Conservation (phyloP, 768 basidiomycete species). For the Hysterangium stoloniferum region DNA sequence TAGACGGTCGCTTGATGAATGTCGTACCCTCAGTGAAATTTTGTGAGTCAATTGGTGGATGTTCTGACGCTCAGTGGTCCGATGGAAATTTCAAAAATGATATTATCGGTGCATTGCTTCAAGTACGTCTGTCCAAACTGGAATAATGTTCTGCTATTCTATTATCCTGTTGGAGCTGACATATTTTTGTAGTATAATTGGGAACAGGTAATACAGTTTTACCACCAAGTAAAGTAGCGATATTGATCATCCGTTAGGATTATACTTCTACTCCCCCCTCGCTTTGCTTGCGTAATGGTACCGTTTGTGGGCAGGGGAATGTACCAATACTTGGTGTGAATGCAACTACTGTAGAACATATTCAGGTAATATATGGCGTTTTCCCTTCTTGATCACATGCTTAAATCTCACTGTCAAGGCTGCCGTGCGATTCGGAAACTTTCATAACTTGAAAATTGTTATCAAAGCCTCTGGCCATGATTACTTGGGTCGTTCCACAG, state of each 20-base stretch:
- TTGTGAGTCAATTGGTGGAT: too few relatives aligned
- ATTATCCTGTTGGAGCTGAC: too few relatives aligned
- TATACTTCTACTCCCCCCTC: conserved; percentile 1
- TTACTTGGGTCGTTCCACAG: conserved; percentile 38
- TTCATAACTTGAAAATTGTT: conserved; percentile 25
- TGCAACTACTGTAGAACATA: conserved; percentile 23
- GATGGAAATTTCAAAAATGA: too few relatives aligned
- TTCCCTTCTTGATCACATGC: not conserved
- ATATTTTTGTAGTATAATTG: conserved; percentile 12
- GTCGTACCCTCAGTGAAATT: too few relatives aligned
- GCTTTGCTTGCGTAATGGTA: conserved; percentile 8
- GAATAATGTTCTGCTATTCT: too few relatives aligned
- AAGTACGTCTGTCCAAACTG: too few relatives aligned
- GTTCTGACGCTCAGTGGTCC: too few relatives aligned
- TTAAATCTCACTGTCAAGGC: conserved; percentile 15
- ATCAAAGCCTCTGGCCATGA: conserved; percentile 33
- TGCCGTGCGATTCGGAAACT: conserved; percentile 25
- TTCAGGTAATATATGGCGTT: conserved; percentile 18
- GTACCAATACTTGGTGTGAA: conserved; percentile 17
- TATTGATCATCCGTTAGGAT: not conserved
- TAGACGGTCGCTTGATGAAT: too few relatives aligned
- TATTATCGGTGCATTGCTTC: too few relatives aligned
- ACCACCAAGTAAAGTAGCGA: not conserved
- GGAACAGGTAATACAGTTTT: conserved; percentile 13
- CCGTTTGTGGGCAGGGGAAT: conserved; percentile 3